phyloP scores from a whole-genome alignment of 257 asterid species.

The Nyctanthes arbortristis region DNA sequence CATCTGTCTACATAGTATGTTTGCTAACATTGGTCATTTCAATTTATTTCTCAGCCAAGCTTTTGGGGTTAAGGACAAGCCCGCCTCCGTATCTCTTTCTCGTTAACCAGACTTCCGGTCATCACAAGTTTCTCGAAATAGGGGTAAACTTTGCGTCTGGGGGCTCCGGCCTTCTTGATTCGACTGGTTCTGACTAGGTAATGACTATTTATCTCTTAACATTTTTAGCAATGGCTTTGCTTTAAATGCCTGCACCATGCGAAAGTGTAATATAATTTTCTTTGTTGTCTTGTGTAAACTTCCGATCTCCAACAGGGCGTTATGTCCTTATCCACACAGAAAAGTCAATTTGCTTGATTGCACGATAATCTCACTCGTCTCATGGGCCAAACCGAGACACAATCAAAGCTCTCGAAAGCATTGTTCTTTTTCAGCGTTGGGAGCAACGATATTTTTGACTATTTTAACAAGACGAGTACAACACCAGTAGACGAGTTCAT shows the following conservation, averaged over 20 bases:
- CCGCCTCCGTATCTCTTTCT: no score
- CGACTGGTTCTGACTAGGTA: constrained; percentile 38
- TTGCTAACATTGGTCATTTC: constrained; percentile 3
- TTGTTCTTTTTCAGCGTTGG: constrained; percentile 53
- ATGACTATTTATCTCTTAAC: no score
- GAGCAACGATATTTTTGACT: constrained; percentile 61
- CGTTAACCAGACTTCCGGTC: constrained; percentile 23
- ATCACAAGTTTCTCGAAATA: constrained; percentile 23
- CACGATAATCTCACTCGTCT: constrained; percentile 34
- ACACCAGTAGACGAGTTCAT: constrained; percentile 29
- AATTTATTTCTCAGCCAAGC: constrained; percentile 29
- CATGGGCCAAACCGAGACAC: constrained; percentile 37
- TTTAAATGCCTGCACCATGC: background rate
- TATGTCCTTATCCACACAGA: constrained; percentile 41
- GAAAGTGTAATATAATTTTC: no score
- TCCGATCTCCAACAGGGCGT: constrained; percentile 28
- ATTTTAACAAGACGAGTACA: constrained; percentile 14
- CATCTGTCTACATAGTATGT: background rate
- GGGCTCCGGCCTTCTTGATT: no score
- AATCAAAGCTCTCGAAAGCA: constrained; percentile 37
- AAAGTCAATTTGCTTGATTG: constrained; percentile 42
- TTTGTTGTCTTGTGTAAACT: background rate
- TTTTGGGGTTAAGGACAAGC: constrained; percentile 40
- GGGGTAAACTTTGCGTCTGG: constrained; percentile 72
- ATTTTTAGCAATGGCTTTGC: background rate